Percentiles rank a stretch among this genome's conserved stretches.
Conservation (phyloP, 176 grass and related monocot species). For the Pontederia crassipes region DNA sequence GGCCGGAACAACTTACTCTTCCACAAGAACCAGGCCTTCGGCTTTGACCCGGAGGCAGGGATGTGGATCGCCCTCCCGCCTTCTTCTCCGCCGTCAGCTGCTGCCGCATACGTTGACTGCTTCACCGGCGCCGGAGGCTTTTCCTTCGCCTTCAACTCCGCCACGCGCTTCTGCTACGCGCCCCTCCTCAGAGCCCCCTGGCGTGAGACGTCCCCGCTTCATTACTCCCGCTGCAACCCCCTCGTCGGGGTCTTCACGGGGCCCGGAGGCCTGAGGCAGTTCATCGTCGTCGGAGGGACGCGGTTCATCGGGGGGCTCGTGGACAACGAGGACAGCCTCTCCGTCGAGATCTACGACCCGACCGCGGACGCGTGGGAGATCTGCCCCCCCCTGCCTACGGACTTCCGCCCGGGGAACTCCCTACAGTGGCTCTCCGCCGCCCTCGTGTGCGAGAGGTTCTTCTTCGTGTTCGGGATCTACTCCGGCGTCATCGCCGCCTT, state of each 20-base stretch:
- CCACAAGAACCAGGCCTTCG: conserved; percentile 28
- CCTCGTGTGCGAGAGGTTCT: conserved; percentile 15
- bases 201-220: conserved; percentile 24
- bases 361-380: conserved; percentile 18
- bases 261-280: not conserved
- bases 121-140: conserved; percentile 38
- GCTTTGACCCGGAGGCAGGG: conserved; percentile 29
- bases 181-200: conserved; percentile 21
- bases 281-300: conserved; percentile 36
- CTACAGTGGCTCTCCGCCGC: conserved; percentile 43
- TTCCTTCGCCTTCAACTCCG: conserved; percentile 25
- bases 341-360: conserved; percentile 36
- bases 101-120: conserved; percentile 11
- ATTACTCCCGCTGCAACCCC: conserved; percentile 36
- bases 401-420: conserved; percentile 29
- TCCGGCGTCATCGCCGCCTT: conserved; percentile 37
- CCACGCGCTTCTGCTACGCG: conserved; percentile 29
- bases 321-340: conserved; percentile 34
- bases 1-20: conserved; percentile 36
- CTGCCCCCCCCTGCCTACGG: conserved; percentile 28
- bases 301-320: conserved; percentile 37
- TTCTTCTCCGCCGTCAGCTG: conserved; percentile 2
- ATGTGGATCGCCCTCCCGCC: conserved; percentile 25
- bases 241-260: conserved; percentile 24
- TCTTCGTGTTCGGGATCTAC: conserved; percentile 38